Percentiles rank a stretch among this genome's conserved stretches.
phyloP scores from a whole-genome alignment of 768 basidiomycete species.

The Kwoniella heveanensis region DNA sequence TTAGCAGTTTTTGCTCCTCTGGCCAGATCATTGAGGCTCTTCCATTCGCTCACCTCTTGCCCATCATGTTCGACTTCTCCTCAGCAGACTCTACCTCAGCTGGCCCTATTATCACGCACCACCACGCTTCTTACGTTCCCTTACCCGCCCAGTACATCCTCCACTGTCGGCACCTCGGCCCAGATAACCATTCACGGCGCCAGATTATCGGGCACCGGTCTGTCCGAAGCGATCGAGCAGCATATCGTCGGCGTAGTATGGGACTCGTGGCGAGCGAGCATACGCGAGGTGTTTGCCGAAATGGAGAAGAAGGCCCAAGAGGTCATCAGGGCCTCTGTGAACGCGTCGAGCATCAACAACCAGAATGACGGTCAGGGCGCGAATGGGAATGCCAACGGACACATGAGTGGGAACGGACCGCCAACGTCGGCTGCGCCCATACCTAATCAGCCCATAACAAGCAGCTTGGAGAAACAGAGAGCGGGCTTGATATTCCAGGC shows the following conservation, averaged over 20 bases:
- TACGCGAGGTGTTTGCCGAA: conserved; percentile 44
- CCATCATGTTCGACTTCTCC: conserved; percentile 40
- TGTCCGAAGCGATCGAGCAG: conserved; percentile 48
- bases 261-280: conserved; percentile 47
- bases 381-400: neutral
- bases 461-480: conserved; percentile 43
- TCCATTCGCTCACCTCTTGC: conserved; percentile 42
- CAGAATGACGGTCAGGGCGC: neutral
- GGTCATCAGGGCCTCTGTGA: conserved; percentile 29
- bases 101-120: conserved; percentile 47
- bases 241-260: conserved; percentile 52
- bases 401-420: conserved; percentile 1
- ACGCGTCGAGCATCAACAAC: neutral
- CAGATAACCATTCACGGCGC: conserved; percentile 51
- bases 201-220: conserved; percentile 43
- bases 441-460: neutral
- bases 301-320: conserved; percentile 50
- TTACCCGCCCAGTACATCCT: conserved; percentile 44
- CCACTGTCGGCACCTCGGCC: conserved; percentile 34
- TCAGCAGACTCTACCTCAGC: conserved; percentile 50
- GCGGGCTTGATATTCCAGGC: conserved; percentile 53
- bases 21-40: conserved; percentile 42
- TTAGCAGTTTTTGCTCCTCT: conserved; percentile 44
- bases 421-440: conserved; percentile 18
- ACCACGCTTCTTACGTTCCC: conserved; percentile 52